Percentiles rank a stretch among this genome's conserved stretches.
These are phyloP conservation scores for Lactarius tabidus DNA, from an alignment of 768 basidiomycete species.

Conservation along the genomic window DNA sequence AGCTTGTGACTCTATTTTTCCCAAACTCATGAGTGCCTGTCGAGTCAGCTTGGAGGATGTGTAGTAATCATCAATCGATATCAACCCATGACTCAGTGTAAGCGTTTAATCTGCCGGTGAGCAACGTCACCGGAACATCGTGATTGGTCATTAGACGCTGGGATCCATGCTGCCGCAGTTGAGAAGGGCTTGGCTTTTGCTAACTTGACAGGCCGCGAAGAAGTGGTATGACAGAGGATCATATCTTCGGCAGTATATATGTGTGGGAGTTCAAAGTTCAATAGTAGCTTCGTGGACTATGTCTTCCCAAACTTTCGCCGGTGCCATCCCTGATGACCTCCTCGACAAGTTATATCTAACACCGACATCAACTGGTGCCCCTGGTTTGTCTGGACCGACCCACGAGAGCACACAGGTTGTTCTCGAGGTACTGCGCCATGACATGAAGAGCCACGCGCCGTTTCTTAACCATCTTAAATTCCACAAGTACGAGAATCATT, in stretches of 20 bases:
- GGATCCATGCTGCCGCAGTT: not conserved
- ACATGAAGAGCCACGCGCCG: not conserved
- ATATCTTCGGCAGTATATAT: not conserved
- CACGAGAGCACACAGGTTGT: conserved; percentile 5
- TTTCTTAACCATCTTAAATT: conserved; percentile 4
- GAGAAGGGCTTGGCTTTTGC: not conserved
- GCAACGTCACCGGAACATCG: not conserved
- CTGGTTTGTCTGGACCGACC: not conserved
- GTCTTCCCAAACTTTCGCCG: not conserved
- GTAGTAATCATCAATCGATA: not conserved
- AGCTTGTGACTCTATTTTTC: not conserved
- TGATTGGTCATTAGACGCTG: not conserved
- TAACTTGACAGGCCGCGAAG: not conserved
- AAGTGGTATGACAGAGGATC: not conserved
- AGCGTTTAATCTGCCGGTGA: not conserved
- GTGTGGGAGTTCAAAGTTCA: not conserved
- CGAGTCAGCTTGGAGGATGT: not conserved
- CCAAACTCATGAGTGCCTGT: not conserved
- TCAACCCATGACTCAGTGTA: too few species aligned
- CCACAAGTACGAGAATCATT: not conserved
- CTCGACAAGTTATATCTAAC: conserved; percentile 6
- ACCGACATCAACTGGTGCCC: not conserved
- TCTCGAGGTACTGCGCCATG: conserved; percentile 9
- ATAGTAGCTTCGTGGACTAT: not conserved
- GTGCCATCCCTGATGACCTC: not conserved